Evolutionary conservation across 192 early-diverging fungal species (phyloP), one percentile per base, ranked within the genome.

Genomic region (Helicostylum pulchrum): DNA sequence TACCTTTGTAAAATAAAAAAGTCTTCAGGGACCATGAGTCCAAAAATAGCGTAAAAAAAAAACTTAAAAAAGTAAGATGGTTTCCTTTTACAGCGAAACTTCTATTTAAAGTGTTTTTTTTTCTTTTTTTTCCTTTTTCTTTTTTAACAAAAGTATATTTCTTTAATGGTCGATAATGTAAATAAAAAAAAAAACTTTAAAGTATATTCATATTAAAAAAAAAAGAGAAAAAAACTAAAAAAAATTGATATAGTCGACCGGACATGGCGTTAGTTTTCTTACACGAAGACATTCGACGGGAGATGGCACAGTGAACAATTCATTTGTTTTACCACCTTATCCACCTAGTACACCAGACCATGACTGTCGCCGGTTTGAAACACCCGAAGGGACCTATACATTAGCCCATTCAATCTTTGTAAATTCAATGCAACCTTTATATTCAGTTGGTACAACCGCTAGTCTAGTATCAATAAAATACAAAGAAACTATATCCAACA

Each of bases 401-500:
- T 64, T 83, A 1, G 56, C 51, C 5, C 76, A 83, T 49, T 71
- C 78, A 10, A 85, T 85, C 32, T 69, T 72, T 44, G 56, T 83
- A 21, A 75, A 77, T 39, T 71, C 76, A 39, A 66, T 78, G 23
- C 45, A 59, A n/a, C 78, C 84, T 10, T 66, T 76, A 34, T 77
- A 78, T 15, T 70, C 70, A 11, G 78, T 77, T 42, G 78, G 79
- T 20, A 83, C 84, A n/a, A 66, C 70, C 23, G 75, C 78, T 26
- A 79, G 79, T 6, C 44, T 80, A 14, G 75, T 85, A 42, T 78
- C 78, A 9, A 79, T 85, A 46, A 85, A 85, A 59, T 83, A 83
- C 63, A 85, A 83, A 54, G 81, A 85, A 57, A 76, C 74, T 32
- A 61, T 57, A 23, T 30, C 54, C 21, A 61, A 66, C 9, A 65